Conservation (phyloP, 345 rosid genomes). For the Hibiscus mutabilis region DNA sequence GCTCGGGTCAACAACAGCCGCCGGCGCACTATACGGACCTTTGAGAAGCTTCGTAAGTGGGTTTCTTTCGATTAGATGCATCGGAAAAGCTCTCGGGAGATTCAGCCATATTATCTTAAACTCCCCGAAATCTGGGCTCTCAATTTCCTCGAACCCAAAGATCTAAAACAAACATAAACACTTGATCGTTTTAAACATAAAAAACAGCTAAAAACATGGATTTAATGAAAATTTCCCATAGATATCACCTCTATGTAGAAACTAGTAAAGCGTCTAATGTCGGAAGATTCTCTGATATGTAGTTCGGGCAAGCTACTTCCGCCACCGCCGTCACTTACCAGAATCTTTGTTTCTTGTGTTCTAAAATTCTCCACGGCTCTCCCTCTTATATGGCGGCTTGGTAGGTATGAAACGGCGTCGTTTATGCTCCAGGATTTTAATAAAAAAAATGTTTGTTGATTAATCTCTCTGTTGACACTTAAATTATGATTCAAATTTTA, state of each 20-base stretch:
- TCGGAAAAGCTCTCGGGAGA: conserved; percentile 46
- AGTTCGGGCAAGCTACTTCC: conserved; percentile 47
- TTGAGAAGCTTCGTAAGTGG: conserved; percentile 69
- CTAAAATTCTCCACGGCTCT: not conserved
- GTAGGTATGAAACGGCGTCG: not conserved
- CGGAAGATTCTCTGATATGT: conserved; percentile 77
- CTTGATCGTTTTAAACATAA: not conserved
- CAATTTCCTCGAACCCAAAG: conserved; percentile 76
- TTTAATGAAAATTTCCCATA: not conserved
- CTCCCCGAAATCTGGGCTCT: conserved; percentile 54
- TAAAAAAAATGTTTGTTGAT: no score
- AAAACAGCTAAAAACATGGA: not conserved
- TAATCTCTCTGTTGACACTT: no score
- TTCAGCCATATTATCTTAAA: conserved; percentile 82
- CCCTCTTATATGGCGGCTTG: no score
- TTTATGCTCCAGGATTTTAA: no score
- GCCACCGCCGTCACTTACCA: conserved; percentile 36
- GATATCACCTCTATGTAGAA: conserved; percentile 63
- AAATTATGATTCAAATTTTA: no score
- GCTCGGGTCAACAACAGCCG: conserved; percentile 53
- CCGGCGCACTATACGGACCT: conserved; percentile 66
- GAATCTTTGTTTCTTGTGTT: not conserved
- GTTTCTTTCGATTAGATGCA: conserved; percentile 75
- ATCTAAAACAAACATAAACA: conserved; percentile 28
- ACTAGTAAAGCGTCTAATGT: conserved; percentile 56